Base-by-base conservation (phyloP, 2,329 filamentous ascomycete genomes). In the Botrytis squamosa region DNA sequence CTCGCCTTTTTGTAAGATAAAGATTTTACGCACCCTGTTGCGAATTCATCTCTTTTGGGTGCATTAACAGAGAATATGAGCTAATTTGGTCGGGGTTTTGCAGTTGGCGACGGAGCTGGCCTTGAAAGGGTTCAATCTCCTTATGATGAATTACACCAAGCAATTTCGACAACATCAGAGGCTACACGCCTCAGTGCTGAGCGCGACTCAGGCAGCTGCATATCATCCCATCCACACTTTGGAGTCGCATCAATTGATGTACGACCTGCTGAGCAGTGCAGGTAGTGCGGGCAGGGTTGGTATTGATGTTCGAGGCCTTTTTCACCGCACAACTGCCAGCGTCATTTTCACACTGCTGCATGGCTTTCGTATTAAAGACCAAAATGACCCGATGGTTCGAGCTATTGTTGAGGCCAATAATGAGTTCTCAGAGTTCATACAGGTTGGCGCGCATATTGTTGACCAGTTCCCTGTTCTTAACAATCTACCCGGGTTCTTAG, bases 1-100 rank as follows among this genome's bases (percentile, higher is more conserved):
- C 64, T 67, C 64, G 64, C 38, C 64, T 67, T 33, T 67, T 67
- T 67, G 64, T 67, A 67, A 67, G 64, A 67, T 67, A 67, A 29
- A 36, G 44, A 67, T 67, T 52, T 16, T 36, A 67, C 44, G 6
- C 44, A 52, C 16, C 29, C 18, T 20, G 40, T 25, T 67, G 16
- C 16, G 18, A 22, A 52, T 52, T 46, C 42, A 49, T 4, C 44
- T 46, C 16, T 7, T 22, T 38, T 44, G 29, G 52, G 25, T 49
- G 29, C 36, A 29, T 7, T 14, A 25, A 44, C 16, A 44, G 42
- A 44, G 16, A 44, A 67, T 1, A 52, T 67, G 42, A 67, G 44
- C 64, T 67, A 67, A 67, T 49, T 42, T 16, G 44, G 44, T 18
- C 8, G 64, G 38, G 29, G 52, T 29, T 67, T 29, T 67, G 14